Evolutionary conservation across 805 yeast genomes (phyloP).

Genomic region (Metschnikowia drakensbergensis): DNA sequence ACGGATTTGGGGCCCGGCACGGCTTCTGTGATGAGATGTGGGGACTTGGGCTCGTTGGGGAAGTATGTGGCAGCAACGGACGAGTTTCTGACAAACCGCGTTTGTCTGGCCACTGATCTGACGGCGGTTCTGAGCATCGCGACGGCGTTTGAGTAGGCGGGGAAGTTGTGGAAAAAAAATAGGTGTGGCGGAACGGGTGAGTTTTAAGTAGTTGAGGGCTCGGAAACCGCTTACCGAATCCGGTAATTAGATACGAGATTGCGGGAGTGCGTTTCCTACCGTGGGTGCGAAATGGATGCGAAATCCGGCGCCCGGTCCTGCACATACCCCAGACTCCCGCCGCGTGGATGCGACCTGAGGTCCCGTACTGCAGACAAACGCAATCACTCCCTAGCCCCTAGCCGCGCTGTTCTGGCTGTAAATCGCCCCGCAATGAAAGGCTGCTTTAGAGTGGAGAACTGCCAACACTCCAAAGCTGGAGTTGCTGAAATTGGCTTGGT

Average conservation of each 20-base stretch:
- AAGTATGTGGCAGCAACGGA: constrained; percentile 28
- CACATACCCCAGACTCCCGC: no score
- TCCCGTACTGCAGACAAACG: no score
- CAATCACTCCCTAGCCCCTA: no score
- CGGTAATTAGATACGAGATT: constrained; percentile 1
- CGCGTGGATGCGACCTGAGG: no score
- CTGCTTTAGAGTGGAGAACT: no score
- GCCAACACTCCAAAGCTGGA: no score
- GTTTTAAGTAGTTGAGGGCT: neutral
- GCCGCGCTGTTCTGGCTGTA: no score
- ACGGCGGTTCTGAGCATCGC: neutral
- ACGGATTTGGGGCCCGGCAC: constrained; percentile 39
- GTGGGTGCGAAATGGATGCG: constrained; percentile 6
- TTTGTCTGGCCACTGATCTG: neutral
- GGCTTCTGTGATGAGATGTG: constrained; percentile 25
- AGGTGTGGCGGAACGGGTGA: neutral
- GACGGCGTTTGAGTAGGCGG: neutral
- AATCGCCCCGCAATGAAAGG: no score
- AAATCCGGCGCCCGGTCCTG: neutral
- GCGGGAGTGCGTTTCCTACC: constrained; percentile 5
- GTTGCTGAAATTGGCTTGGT: no score
- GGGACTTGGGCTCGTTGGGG: constrained; percentile 36
- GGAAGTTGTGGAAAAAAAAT: neutral
- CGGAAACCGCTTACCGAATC: neutral
- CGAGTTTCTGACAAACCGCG: neutral